Evolutionary conservation across 495 filamentous ascomycete genomes (phyloP).

Genomic region (Glutinoglossum americanum): DNA sequence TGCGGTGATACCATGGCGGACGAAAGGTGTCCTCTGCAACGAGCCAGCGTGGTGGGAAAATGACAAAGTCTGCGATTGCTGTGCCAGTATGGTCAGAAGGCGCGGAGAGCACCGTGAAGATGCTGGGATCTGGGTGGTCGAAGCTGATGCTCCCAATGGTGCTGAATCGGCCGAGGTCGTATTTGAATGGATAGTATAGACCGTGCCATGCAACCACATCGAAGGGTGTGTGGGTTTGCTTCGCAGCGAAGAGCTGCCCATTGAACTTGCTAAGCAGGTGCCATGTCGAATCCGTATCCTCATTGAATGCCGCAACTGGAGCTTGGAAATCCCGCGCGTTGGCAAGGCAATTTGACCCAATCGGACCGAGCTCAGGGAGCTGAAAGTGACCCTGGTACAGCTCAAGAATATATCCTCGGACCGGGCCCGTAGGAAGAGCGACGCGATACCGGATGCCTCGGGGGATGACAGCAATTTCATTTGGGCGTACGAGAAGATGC

Average conservation of each 20-base stretch:
- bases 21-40: slow-evolving; percentile 61
- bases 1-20: slow-evolving; percentile 68
- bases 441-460: slow-evolving; percentile 66
- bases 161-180: slow-evolving; percentile 65
- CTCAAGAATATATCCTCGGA: slow-evolving; percentile 71
- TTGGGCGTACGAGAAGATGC: slow-evolving; percentile 58
- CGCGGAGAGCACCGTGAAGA: slow-evolving; percentile 63
- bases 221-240: slow-evolving; percentile 55
- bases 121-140: slow-evolving; percentile 67
- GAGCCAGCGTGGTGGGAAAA: slow-evolving; percentile 67
- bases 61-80: slow-evolving; percentile 62
- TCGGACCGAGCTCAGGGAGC: slow-evolving; percentile 75
- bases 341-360: slow-evolving; percentile 70
- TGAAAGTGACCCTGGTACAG: slow-evolving; percentile 68
- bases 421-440: slow-evolving; percentile 38
- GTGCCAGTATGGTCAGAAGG: slow-evolving; percentile 42
- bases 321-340: slow-evolving; percentile 79
- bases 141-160: slow-evolving; percentile 50
- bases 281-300: slow-evolving; percentile 30
- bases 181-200: slow-evolving; percentile 67
- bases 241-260: slow-evolving; percentile 51
- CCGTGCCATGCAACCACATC: slow-evolving; percentile 75
- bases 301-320: slow-evolving; percentile 55
- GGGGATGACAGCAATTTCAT: slow-evolving; percentile 78
- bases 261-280: slow-evolving; percentile 57